Base-by-base conservation (phyloP, 768 basidiomycete genomes). In the Tricholoma sp. region DNA sequence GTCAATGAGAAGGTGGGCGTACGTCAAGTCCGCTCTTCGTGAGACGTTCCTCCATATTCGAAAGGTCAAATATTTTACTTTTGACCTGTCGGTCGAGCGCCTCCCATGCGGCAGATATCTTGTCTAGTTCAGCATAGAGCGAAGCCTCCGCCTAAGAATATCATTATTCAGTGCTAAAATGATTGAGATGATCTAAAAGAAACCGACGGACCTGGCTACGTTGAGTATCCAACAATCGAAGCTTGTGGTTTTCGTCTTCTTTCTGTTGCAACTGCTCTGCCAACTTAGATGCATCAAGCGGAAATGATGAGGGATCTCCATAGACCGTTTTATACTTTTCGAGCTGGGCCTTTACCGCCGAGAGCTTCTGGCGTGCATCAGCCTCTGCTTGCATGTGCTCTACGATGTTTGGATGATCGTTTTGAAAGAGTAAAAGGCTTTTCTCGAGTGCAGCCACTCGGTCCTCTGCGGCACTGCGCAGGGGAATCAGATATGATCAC, bases 71-170 rank as follows among this genome's bases (percentile, higher is more conserved):
- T 1, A 94, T 82, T 71, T 96, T 97, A 69, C 79, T 88, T 64
- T 88, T 84, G 37, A 93, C 79, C 61, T 92, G 90, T 32, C 80
- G 79, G 60, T 95, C 91, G 21, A 94, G 76, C 21, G 79, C 73
- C 65, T 96, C 92, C 91, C 94, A 98, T 0, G 92, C 85, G 32
- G 84, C 79, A 14, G 94, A 92, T 14, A 99, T 66, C 60, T 85
- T 85, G 59, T 96, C 94, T 5, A 98, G 72, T 71, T 98, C 95
- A 18, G 83, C 76, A 62, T 90, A 96, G 18, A 97, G 72, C 18
- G 89, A 82, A 12, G 84, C 76, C 65, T 93, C 88, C 3, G 86
- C 80, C 85, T 94, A 67, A 14, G 50, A 18, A 21, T 39, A 50
- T 16, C n/a, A 54, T 61, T 49, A 56, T 49, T 54, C 55, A 58